A percentile compares a stretch with the other conserved stretches of the same genome.
phyloP scores from a whole-genome alignment of 768 basidiomycete species.

The Boletus vermiculosoides region DNA sequence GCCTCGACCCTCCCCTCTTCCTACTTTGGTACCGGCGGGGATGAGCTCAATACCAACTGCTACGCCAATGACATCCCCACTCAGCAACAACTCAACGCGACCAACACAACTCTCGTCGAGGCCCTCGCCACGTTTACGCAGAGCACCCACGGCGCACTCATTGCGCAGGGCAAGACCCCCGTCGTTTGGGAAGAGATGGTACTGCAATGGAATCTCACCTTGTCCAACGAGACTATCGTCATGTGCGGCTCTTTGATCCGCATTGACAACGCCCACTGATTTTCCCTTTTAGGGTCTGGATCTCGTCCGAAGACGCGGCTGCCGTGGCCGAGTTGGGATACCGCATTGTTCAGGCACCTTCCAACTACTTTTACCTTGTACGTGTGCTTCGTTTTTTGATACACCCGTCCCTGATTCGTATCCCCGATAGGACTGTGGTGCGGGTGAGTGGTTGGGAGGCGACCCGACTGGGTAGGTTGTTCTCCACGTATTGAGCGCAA shows the following conservation, averaged over 20 bases:
- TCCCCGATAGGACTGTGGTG: no score
- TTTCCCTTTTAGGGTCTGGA: conserved; percentile 40
- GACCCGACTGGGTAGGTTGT: no score
- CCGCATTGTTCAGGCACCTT: conserved; percentile 47
- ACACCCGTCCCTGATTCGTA: neutral
- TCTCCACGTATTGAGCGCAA: no score
- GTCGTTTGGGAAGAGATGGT: conserved; percentile 81
- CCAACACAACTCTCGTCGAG: conserved; percentile 54
- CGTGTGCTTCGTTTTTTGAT: no score
- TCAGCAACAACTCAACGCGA: conserved; percentile 48
- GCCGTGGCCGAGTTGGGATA: conserved; percentile 40
- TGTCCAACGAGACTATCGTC: conserved; percentile 43
- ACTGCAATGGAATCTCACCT: conserved; percentile 36
- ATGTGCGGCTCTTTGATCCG: conserved; percentile 25
- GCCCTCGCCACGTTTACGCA: conserved; percentile 64
- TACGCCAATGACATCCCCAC: conserved; percentile 35
- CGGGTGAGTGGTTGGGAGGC: no score
- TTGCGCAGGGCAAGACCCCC: conserved; percentile 61
- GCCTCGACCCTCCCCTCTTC: no score
- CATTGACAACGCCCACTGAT: neutral
- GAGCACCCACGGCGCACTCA: conserved; percentile 56
- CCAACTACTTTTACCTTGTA: conserved; percentile 6
- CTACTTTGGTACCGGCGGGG: no score
- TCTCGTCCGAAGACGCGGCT: conserved; percentile 40
- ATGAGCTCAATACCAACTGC: no score